These are phyloP conservation scores for Peronospora farinosa DNA, from an alignment of 352 stramenopile genomes.

Conservation along the genomic window DNA sequence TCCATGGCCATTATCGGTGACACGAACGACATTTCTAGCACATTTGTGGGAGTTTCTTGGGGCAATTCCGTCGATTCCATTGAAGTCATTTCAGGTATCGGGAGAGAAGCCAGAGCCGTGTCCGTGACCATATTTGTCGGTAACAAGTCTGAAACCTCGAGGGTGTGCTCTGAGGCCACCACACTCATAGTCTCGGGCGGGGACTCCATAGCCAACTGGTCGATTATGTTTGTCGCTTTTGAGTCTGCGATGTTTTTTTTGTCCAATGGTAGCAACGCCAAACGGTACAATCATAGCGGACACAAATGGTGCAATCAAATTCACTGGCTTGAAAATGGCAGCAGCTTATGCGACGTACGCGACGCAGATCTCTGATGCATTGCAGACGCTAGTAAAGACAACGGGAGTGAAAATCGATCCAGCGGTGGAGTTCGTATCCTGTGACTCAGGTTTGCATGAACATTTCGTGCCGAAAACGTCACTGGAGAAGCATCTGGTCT, in stretches of 20 bases:
- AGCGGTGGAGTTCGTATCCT: conserved; percentile 31
- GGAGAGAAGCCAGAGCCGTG: conserved; percentile 2
- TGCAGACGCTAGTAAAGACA: conserved; percentile 31
- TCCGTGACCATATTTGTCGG: conserved; percentile 2
- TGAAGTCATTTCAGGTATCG: conserved; percentile 13
- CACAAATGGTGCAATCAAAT: conserved; percentile 39
- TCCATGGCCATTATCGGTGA: conserved; percentile 3
- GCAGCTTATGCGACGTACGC: conserved; percentile 25
- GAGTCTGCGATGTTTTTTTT: conserved; percentile 6
- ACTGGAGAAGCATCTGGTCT: conserved; percentile 43
- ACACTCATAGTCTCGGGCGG: too few relatives aligned
- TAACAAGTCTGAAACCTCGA: too few relatives aligned
- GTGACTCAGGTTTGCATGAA: conserved; percentile 11
- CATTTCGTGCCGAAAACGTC: conserved; percentile 37
- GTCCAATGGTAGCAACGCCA: conserved; percentile 7
- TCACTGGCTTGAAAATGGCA: conserved; percentile 26
- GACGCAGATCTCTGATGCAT: conserved; percentile 18
- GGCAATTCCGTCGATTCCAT: conserved; percentile 6
- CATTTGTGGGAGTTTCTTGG: conserved; percentile 9
- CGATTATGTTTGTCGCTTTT: conserved; percentile 28
- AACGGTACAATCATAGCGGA: conserved; percentile 11
- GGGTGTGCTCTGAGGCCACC: too few relatives aligned
- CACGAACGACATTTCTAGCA: conserved; percentile 15
- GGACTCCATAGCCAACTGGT: conserved; percentile 17
- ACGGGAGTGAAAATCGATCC: conserved; percentile 33